Conservation (phyloP, 495 filamentous ascomycete species). For the Aspergillus sparsus region DNA sequence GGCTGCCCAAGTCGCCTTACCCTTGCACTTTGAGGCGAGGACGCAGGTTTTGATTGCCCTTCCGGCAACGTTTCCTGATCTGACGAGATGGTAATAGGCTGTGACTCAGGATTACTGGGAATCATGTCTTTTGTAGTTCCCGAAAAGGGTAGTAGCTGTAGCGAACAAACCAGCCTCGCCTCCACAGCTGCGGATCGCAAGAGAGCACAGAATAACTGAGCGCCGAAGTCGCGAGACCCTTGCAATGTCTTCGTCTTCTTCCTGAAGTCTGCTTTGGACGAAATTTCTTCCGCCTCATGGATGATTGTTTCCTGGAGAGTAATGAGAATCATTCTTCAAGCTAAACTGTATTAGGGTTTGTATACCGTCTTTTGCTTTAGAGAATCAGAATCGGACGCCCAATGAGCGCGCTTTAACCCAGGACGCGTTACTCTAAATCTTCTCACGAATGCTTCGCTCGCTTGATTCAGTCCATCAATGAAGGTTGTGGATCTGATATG, state of each 20-base stretch:
- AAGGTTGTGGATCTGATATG: slow-evolving; percentile 71
- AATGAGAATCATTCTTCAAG: neutral
- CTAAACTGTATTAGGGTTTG: neutral
- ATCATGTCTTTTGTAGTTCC: slow-evolving; percentile 55
- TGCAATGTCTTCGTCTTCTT: slow-evolving; percentile 61
- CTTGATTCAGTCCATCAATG: slow-evolving; percentile 72
- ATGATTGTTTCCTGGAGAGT: slow-evolving; percentile 39
- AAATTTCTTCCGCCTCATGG: slow-evolving; percentile 40
- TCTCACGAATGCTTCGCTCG: slow-evolving; percentile 62
- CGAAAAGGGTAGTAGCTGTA: slow-evolving; percentile 78
- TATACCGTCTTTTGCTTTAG: slow-evolving; percentile 56
- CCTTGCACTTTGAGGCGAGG: slow-evolving; percentile 24
- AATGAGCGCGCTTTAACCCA: slow-evolving; percentile 68
- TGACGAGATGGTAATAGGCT: slow-evolving; percentile 43
- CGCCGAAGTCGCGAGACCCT: slow-evolving; percentile 86
- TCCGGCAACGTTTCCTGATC: slow-evolving; percentile 38
- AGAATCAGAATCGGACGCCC: slow-evolving; percentile 64
- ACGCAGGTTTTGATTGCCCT: slow-evolving; percentile 19
- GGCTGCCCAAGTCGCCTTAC: slow-evolving; percentile 48
- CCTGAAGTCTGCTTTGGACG: slow-evolving; percentile 70
- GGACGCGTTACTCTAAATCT: slow-evolving; percentile 69
- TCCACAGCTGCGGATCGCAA: slow-evolving; percentile 76
- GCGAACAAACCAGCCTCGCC: slow-evolving; percentile 87
- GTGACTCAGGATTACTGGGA: slow-evolving; percentile 37
- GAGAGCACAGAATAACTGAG: slow-evolving; percentile 86